Base-by-base conservation (phyloP, 768 basidiomycete species). In the Hortiboletus campestris region DNA sequence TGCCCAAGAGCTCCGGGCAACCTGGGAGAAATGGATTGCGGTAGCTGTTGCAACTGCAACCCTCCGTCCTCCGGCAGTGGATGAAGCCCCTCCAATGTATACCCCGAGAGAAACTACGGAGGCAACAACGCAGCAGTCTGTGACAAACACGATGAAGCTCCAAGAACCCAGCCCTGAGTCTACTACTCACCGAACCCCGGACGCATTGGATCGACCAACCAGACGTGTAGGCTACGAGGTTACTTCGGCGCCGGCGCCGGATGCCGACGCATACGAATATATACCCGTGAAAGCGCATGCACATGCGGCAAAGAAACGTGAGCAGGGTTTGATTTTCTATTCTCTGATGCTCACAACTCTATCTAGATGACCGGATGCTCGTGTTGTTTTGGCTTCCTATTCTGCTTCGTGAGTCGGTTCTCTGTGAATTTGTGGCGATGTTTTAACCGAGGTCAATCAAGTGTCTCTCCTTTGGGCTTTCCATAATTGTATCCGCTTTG, bases 371-470 rank as follows among this genome's bases (percentile, higher is more conserved):
- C 67, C 85, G 84, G 40, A 94, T 94, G 91, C 80, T 94, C 44
- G 65, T 90, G 35, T 67, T 88, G 40, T 94, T 94, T 76, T 94
- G 91, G 91, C 77, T 94, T 62, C 91, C 91, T 17, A 89, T 93
- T 64, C 76, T 94, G 10, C 70, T 92, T 56, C 72, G 90, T 93
- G 63, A 75, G 89, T 84, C 11, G 32, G n/a, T 31, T 51, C 19
- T 43, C 17, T 10, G 6, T 45, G 13, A 16, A 43, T 49, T 34
- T 12, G 44, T 20, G 53, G 14, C 3, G 31, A 51, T 25, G 20
- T 41, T 31, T 54, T 69, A 39, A 64, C 35, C 9, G 40, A 22
- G 34, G 35, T 51, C 19, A 35, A 51, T 34, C 25, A 49, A 85
- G 84, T 86, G 59, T 85, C 85, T 51, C 72, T 84, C 49, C 64